Evolutionary conservation across 169 alveolate species (phyloP), one percentile per base, ranked within the genome.

Genomic region (Plasmodium adleri): DNA sequence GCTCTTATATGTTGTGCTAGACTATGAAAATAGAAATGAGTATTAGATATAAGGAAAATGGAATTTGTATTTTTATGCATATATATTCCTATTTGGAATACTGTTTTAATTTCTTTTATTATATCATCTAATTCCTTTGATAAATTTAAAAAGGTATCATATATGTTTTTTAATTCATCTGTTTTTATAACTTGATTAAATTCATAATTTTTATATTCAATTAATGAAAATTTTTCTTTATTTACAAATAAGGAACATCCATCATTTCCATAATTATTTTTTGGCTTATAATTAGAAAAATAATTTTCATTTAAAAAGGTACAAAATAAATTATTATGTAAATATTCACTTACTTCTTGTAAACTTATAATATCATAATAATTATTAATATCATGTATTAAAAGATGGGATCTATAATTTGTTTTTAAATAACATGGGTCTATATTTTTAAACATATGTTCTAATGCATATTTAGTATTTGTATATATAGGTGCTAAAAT

Each of bases 11-110:
- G 91, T 9, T 62, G 43, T 49, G 91, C 91, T 62, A 83, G 43
- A 50, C 86, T 83, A 59, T 83, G 91, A 62, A 83, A 83, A 83
- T 83, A 83, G 32, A 83, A 83, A 83, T 83, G 91, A 7, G 91
- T 83, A 39, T 83, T 83, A 8, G 91, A 80, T 22, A 83, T 72
- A 15, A 83, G 47, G 52, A 83, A 83, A 32, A 83, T 39, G 20
- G 39, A 28, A 39, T 9, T 28, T 22, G 59, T 63, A 12, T 50
- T 67, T 39, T 24, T 83, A 70, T 83, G 91, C 50, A 73, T 20
- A 73, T 56, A 83, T 43, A 83, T 83, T n/a, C 91, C 91, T 56
- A 83, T 17, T 39, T 83, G 91, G 39, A 56, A 83, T 32, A 83
- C 71, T 10, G 91, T 83, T 70, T 83, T 83, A 43, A 83, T 83